phyloP scores from a whole-genome alignment of 768 basidiomycete genomes.

The Mycena metata region DNA sequence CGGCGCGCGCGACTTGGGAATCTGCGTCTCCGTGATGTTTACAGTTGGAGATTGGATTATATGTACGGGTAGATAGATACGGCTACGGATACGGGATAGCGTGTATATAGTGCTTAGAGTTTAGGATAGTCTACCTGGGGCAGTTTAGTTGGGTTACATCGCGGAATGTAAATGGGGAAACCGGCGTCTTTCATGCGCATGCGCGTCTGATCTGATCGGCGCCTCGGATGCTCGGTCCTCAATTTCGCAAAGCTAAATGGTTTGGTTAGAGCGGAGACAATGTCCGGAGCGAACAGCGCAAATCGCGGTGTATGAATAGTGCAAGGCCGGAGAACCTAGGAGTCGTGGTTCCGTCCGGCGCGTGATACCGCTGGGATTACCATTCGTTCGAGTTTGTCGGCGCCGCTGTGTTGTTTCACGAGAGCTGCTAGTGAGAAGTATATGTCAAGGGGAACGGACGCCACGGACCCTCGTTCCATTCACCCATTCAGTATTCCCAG shows the following conservation, averaged over 20 bases:
- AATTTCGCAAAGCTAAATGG: not conserved
- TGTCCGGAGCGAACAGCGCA: not conserved
- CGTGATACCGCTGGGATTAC: conserved; percentile 16
- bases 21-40: not conserved
- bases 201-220: not conserved
- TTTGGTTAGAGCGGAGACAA: not conserved
- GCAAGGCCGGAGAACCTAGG: no score
- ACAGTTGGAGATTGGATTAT: no score
- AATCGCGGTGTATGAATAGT: not conserved
- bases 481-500: no score
- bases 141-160: not conserved
- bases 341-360: conserved; percentile 30
- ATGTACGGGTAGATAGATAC: no score
- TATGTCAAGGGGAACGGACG: no score
- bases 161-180: conserved; percentile 33
- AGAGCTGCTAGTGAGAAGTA: no score
- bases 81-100: no score
- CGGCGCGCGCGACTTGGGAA: conserved; percentile 40
- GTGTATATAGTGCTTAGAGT: no score
- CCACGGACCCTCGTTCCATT: no score
- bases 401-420: no score
- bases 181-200: conserved; percentile 30
- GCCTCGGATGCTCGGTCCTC: not conserved
- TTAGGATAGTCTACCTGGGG: no score
- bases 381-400: conserved; percentile 37